phyloP scores from a whole-genome alignment of 2,329 filamentous ascomycete genomes.

The Venturia nashicola region DNA sequence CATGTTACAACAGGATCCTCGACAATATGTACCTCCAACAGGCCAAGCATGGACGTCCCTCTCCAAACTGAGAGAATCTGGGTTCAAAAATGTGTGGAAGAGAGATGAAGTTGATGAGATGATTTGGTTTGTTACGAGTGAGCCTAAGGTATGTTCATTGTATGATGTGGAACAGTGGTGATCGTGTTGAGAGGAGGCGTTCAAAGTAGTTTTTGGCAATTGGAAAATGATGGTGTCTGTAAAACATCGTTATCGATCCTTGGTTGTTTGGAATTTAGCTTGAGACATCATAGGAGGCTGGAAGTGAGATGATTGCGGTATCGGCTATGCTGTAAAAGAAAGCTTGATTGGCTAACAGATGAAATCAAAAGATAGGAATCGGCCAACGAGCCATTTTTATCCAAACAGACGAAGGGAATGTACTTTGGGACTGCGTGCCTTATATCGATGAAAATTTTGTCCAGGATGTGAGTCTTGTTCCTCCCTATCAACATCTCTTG shows the following conservation, averaged over 20 bases:
- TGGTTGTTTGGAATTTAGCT: too few species aligned
- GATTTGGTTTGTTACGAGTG: slow-evolving; percentile 32
- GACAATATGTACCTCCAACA: slow-evolving; percentile 53
- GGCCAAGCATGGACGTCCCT: slow-evolving; percentile 58
- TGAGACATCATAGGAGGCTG: too few species aligned
- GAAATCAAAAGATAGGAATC: slow-evolving; percentile 49
- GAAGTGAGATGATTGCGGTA: too few species aligned
- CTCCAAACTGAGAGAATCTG: not conserved
- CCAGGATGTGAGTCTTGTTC: slow-evolving; percentile 5
- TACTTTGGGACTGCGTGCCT: slow-evolving; percentile 70
- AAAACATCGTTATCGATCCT: too few species aligned
- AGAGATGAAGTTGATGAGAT: slow-evolving; percentile 32
- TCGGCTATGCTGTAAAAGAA: too few species aligned
- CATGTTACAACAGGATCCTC: slow-evolving; percentile 35
- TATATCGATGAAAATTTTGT: slow-evolving; percentile 56
- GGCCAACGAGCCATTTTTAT: slow-evolving; percentile 64
- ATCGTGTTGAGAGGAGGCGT: too few species aligned
- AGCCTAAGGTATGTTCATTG: slow-evolving; percentile 23
- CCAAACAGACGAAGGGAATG: slow-evolving; percentile 51
- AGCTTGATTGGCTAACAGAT: slow-evolving; percentile 16
- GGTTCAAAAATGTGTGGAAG: slow-evolving; percentile 3
- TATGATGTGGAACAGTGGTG: too few species aligned
- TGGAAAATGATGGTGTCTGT: too few species aligned
- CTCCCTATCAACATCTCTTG: slow-evolving; percentile 16
- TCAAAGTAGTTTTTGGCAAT: too few species aligned